Conservation (phyloP, 2,329 filamentous ascomycete species). For the Juglanconis oblonga region DNA sequence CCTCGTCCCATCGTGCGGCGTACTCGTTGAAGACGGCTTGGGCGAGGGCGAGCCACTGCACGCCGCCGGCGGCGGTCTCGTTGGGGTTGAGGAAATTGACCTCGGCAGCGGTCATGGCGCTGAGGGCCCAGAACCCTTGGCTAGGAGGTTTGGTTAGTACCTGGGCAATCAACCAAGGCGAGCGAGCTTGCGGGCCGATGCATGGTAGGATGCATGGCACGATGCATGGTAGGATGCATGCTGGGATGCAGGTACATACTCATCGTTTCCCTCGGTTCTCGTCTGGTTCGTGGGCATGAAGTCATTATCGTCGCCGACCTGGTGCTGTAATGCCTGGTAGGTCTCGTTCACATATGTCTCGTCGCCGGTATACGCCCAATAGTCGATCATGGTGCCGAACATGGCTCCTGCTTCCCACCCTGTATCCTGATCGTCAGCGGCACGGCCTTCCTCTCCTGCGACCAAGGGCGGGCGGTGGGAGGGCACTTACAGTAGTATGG, state of each 20-base stretch:
- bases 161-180: no score
- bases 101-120: slow-evolving; percentile 66
- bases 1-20: slow-evolving; percentile 50
- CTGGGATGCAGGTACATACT: slow-evolving; percentile 28
- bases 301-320: slow-evolving; percentile 49
- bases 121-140: slow-evolving; percentile 68
- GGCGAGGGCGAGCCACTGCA: slow-evolving; percentile 61
- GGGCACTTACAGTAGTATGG: slow-evolving; percentile 43
- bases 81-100: slow-evolving; percentile 59
- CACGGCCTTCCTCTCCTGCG: slow-evolving; percentile 49
- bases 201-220: no score
- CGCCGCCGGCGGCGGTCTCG: slow-evolving; percentile 16
- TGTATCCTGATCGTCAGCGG: slow-evolving; percentile 5
- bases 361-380: slow-evolving; percentile 62
- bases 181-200: no score
- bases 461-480: slow-evolving; percentile 52
- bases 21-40: slow-evolving; percentile 68
- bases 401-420: slow-evolving; percentile 62
- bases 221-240: no score
- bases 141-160: background rate
- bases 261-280: slow-evolving; percentile 59
- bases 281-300: slow-evolving; percentile 57
- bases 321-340: slow-evolving; percentile 49
- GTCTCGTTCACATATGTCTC: slow-evolving; percentile 53
- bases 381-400: slow-evolving; percentile 62